Evolutionary conservation across 2,329 filamentous ascomycete genomes (phyloP), one percentile per base, ranked within the genome.

Genomic region (Neonectria hederae): DNA sequence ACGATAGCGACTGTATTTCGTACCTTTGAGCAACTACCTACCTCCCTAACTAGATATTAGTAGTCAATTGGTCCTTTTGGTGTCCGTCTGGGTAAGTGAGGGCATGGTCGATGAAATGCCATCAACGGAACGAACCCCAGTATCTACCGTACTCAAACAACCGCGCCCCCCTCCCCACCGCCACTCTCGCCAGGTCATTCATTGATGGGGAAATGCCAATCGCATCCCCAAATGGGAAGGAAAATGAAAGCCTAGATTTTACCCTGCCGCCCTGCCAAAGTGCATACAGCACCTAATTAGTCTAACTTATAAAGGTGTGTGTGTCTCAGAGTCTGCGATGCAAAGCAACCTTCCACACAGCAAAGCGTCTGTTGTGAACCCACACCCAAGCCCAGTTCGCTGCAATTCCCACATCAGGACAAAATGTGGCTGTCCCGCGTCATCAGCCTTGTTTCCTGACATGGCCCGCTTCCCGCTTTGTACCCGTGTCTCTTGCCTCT

Each of bases 331-430:
- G 45, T 69, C 38, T 21, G 35, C 19, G 38, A 19, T 42, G 38
- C 38, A 42, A 42, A 42, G 57, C 43, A 69, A 61, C 66, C 59
- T 68, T 52, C 30, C 66, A 8, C 35, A 13, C 35, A 38, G 35
- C 35, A 38, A 71, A 71, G 66, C 22, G 48, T 62, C 63, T 22
- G 42, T 58, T 59, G 70, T 66, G 13, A 54, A 21, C 22, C 53
- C 30, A 54, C 40, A 48, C 49, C 45, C 64, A 62, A 55, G 68
- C 57, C 60, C 62, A 48, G 54, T 70, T 72, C 70, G 70, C 70
- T 63, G 69, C 67, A 69, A 70, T 72, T 73, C 64, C 70, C 72
- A 51, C 43, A 69, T 69, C 54, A 28, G 62, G 70, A 49, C 65
- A 58, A 68, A 69, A 61, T 57, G 40, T 21, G 45, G 52, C 42